Percentiles rank a stretch among this genome's conserved stretches.
Evolutionary conservation across 2,329 filamentous ascomycete species (phyloP).

Genomic region (Pseudocercospora cruenta): DNA sequence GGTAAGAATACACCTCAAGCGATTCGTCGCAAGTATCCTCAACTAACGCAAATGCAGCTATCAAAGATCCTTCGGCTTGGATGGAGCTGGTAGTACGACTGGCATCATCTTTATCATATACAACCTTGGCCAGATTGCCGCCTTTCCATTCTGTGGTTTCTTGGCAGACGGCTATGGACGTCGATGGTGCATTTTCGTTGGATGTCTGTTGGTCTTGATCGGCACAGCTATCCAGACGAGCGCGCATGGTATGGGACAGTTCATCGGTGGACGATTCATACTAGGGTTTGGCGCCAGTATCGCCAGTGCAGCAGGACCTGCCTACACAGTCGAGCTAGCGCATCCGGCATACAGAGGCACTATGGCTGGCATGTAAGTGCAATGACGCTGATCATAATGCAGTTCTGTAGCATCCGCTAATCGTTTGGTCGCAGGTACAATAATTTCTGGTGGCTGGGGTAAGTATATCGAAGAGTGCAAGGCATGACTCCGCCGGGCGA

Average conservation of each 20-base stretch:
- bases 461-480: too few species aligned
- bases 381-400: not conserved
- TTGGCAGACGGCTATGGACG: constrained; percentile 52
- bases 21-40: not conserved
- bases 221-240: constrained; percentile 56
- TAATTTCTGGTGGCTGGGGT: constrained; percentile 49
- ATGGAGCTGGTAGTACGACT: constrained; percentile 52
- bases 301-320: constrained; percentile 62
- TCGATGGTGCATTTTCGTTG: constrained; percentile 60
- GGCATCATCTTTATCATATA: constrained; percentile 52
- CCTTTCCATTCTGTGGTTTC: constrained; percentile 50
- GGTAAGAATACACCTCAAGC: not conserved
- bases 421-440: constrained; percentile 33
- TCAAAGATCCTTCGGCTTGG: constrained; percentile 54
- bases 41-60: constrained; percentile 40
- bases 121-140: constrained; percentile 55
- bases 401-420: not conserved
- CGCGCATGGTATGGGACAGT: constrained; percentile 53
- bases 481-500: too few species aligned
- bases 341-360: constrained; percentile 65
- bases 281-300: constrained; percentile 55
- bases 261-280: constrained; percentile 54
- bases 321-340: constrained; percentile 64
- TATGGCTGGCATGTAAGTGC: constrained; percentile 59
- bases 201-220: constrained; percentile 56